Percentiles rank a stretch among this genome's conserved stretches.
These are phyloP conservation scores for Porogramme epimiltina DNA, from an alignment of 1,284 basidiomycete genomes.

Conservation along the genomic window DNA sequence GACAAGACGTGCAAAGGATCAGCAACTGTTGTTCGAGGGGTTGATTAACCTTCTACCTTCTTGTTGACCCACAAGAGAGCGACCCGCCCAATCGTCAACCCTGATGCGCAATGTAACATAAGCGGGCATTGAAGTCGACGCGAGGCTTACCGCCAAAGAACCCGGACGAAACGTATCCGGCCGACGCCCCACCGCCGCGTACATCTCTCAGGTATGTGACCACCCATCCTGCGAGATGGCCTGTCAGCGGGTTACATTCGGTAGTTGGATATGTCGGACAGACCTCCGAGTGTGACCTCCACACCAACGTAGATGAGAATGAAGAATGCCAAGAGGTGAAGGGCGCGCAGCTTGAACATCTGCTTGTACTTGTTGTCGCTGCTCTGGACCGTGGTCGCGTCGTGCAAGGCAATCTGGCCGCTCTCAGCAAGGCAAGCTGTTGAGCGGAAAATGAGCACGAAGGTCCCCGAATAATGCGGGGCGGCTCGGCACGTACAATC, in stretches of 20 bases:
- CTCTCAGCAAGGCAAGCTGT: slow-evolving; percentile 35
- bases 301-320: slow-evolving; percentile 49
- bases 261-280: not conserved
- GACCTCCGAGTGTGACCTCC: slow-evolving; percentile 50
- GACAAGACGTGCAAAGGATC: not conserved
- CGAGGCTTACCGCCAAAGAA: slow-evolving; percentile 47
- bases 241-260: not conserved
- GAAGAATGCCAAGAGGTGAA: slow-evolving; percentile 48
- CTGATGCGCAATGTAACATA: slow-evolving; percentile 23
- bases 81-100: slow-evolving; percentile 46
- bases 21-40: not conserved
- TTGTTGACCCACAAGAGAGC: slow-evolving; percentile 47
- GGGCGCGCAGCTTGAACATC: slow-evolving; percentile 37
- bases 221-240: slow-evolving; percentile 45
- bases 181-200: slow-evolving; percentile 46
- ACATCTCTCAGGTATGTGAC: slow-evolving; percentile 49
- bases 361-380: slow-evolving; percentile 39
- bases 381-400: slow-evolving; percentile 3
- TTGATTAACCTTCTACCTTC: not conserved
- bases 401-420: slow-evolving; percentile 31
- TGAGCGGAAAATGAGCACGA: not conserved
- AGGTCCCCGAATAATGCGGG: too few relatives aligned
- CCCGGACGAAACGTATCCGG: slow-evolving; percentile 53
- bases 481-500: slow-evolving; percentile 40
- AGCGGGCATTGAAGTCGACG: not conserved